Conservation (phyloP, 768 basidiomycete genomes). For the Rhizopogon vulgaris region DNA sequence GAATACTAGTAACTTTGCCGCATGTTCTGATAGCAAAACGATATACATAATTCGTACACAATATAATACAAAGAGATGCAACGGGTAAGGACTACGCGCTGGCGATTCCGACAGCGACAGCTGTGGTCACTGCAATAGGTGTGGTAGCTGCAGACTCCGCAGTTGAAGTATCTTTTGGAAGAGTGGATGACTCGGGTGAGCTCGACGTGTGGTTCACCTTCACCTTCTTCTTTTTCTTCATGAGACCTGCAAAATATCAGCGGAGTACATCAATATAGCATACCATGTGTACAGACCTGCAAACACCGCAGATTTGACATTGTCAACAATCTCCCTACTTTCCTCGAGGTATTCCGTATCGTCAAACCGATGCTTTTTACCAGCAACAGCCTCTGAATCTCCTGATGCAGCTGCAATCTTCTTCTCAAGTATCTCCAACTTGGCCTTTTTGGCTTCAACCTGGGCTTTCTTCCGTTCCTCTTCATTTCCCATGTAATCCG, state of each 20-base stretch:
- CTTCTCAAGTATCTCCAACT: conserved; percentile 79
- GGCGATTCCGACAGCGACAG: conserved; percentile 8
- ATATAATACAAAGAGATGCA: background rate
- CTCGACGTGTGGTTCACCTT: conserved; percentile 31
- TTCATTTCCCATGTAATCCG: conserved; percentile 80
- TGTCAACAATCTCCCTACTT: conserved; percentile 84
- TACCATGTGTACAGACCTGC: conserved; percentile 46
- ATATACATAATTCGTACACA: background rate
- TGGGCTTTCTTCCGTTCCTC: conserved; percentile 75
- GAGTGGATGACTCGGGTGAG: conserved; percentile 18
- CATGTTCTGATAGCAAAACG: background rate
- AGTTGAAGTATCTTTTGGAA: conserved; percentile 2
- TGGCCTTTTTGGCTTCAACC: conserved; percentile 71
- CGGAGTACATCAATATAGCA: conserved; percentile 5
- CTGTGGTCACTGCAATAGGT: conserved; percentile 12
- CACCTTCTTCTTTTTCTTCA: conserved; percentile 73
- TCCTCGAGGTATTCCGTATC: conserved; percentile 91
- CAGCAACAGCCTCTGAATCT: conserved; percentile 45
- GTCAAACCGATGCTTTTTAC: conserved; percentile 86
- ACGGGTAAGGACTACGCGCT: background rate
- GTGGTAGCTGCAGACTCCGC: conserved; percentile 1
- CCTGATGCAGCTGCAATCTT: conserved; percentile 45
- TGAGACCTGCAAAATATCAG: conserved; percentile 42
- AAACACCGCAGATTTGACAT: conserved; percentile 85
- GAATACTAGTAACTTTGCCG: background rate